phyloP scores from a whole-genome alignment of 371 early-diverging fungal genomes.

The Lichtheimia ornata region DNA sequence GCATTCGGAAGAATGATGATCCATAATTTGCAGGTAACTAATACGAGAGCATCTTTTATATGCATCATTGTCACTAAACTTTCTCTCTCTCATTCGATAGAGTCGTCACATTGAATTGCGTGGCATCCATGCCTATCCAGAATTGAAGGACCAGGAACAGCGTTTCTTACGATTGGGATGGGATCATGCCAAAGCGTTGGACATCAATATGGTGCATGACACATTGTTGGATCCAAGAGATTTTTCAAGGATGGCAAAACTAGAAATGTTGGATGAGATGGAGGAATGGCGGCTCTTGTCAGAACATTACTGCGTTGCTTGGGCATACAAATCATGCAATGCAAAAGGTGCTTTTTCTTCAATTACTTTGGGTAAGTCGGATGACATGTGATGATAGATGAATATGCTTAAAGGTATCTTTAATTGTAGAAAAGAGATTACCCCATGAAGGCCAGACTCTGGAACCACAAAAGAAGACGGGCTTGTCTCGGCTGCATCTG shows the following conservation, averaged over 20 bases:
- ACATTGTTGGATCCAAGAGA: slow-evolving; percentile 48
- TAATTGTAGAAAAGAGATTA: too few relatives aligned
- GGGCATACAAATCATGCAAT: slow-evolving; percentile 58
- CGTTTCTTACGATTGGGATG: slow-evolving; percentile 69
- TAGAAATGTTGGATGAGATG: slow-evolving; percentile 92
- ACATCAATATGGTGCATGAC: slow-evolving; percentile 74
- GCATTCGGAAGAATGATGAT: slow-evolving; percentile 93
- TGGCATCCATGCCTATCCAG: slow-evolving; percentile 77
- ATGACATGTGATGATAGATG: too few relatives aligned
- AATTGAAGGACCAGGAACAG: slow-evolving; percentile 64
- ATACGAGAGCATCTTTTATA: neutral
- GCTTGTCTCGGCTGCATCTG: too few relatives aligned
- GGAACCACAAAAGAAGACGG: neutral
- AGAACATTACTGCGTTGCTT: slow-evolving; percentile 87
- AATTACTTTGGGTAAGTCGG: slow-evolving; percentile 2
- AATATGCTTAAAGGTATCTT: too few relatives aligned
- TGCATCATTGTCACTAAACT: neutral
- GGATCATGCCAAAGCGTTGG: slow-evolving; percentile 64
- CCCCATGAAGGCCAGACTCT: too few relatives aligned
- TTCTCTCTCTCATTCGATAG: slow-evolving; percentile 13
- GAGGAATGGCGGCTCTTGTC: slow-evolving; percentile 91
- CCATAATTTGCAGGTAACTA: slow-evolving; percentile 67
- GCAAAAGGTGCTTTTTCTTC: slow-evolving; percentile 5
- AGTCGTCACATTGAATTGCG: slow-evolving; percentile 71
- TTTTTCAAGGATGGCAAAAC: slow-evolving; percentile 59